These are phyloP conservation scores for Dictyostelium firmibasis DNA, from an alignment of 78 protist species.

Conservation along the genomic window DNA sequence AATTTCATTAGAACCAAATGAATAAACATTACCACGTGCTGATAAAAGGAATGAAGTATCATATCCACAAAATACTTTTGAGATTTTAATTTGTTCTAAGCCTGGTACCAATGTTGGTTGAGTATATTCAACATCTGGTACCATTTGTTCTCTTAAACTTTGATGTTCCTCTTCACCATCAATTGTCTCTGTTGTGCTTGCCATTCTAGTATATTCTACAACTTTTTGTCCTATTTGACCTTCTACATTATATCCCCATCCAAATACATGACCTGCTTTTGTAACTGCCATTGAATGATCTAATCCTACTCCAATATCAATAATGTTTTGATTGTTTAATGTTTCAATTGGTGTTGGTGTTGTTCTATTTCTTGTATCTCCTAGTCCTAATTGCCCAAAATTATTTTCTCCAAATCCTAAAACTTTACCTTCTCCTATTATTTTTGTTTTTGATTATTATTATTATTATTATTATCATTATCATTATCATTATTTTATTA, in stretches of 20 bases:
- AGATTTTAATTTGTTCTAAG: constrained; percentile 16
- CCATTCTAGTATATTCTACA: constrained; percentile 39
- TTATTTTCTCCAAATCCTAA: constrained; percentile 51
- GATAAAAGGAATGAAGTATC: constrained; percentile 53
- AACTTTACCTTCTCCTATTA: constrained; percentile 49
- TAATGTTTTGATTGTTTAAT: not conserved
- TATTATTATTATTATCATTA: not conserved
- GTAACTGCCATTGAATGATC: constrained; percentile 67
- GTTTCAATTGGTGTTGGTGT: constrained; percentile 13
- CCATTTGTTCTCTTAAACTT: not conserved
- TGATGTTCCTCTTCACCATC: not conserved
- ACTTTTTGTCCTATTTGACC: constrained; percentile 73
- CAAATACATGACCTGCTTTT: constrained; percentile 59
- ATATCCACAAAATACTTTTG: constrained; percentile 61
- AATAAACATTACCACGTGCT: constrained; percentile 70
- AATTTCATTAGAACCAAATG: constrained; percentile 53
- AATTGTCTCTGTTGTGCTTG: not conserved
- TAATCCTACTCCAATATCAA: constrained; percentile 47
- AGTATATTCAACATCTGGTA: constrained; percentile 38
- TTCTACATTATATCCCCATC: constrained; percentile 73
- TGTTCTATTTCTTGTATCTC: not conserved
- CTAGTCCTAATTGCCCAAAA: constrained; percentile 63
- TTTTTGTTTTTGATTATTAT: too few relatives aligned
- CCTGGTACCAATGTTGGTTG: constrained; percentile 48
- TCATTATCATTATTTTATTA: not conserved